Base-by-base conservation (phyloP, 345 rosid genomes). In the Zanthoxylum bungeanum region DNA sequence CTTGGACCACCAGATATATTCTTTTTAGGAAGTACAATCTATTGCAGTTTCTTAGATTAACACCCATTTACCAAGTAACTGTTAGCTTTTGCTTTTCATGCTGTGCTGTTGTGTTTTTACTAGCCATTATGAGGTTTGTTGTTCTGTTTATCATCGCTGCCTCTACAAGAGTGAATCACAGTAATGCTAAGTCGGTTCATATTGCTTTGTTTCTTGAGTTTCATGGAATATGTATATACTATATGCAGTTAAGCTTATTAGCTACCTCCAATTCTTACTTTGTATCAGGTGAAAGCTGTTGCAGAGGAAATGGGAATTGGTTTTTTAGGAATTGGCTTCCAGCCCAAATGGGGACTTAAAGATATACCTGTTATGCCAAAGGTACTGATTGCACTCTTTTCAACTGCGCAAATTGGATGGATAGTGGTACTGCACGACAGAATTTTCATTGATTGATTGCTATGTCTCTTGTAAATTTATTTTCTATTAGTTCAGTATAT, bases 281-380 rank as follows among this genome's bases (percentile, higher is more conserved):
- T 60, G 22, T 56, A 47, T 53, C 76, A 96, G 99, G 99, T 96
- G 47, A 96, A 96, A 86, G 98, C 99, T 66, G 98, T 96, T 59
- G 89, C 99, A 39, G 98, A 93, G 74, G 99, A 96, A 81, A 89
- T 96, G 96, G 99, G 98, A 72, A 96, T 89, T 72, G 99, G 99
- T 69, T 96, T 96, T 79, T 85, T 96, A 68, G 99, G 99, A 76
- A 88, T 93, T 50, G 99, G 99, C 21, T 96, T 93, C 87, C 98
- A 96, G 85, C 98, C 99, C 58, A 96, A 88, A 75, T 89, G 96
- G 93, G 86, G 84, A 66, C 74, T 87, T 39, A 86, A 87, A 64
- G 97, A 93, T 70, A 93, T 93, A 77, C 99, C 98, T 50, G 64
- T 96, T 73, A 96, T 96, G 99, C 99, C 99, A 27, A 96, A 96